Evolutionary conservation across 2,329 filamentous ascomycete genomes (phyloP), one percentile per base, ranked within the genome.

Genomic region (Neofusicoccum kwambonambiense): DNA sequence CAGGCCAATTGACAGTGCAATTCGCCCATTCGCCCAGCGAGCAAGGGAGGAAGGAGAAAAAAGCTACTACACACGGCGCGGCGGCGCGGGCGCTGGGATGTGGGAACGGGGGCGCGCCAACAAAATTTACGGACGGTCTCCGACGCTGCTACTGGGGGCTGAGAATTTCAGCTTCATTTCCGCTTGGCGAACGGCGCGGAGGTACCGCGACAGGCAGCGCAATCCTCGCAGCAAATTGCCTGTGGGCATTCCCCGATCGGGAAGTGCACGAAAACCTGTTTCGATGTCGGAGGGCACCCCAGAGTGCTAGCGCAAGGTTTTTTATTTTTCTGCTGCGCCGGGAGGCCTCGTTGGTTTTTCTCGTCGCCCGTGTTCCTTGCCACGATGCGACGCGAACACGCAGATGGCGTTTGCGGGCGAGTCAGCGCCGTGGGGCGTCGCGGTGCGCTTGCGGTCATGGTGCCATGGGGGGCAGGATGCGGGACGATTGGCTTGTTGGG

Each of bases 401-500:
- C 12, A 22, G 41, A 19, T 58, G 39, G 41, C 54, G 39, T 47
- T 35, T 3, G 56, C 41, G 41, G 27, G 34, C 56, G 56, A 60
- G 56, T 60, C 56, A 60, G 56, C 42, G 27, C 42, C 56, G 41
- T 60, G 41, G 56, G 56, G 56, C 56, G 54, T 39, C 13, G 37
- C 37, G 37, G 37, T 9, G 42, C 17, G 56, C 42, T 1, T 35
- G 9, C 8, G 41, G 39, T 34, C 39, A 58, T 45, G 31, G 50
- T 31, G 2, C 34, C 34, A 35, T 11, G 37, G 37, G 13, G 37
- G n/a, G 52, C 37, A 44, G 17, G 19, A 42, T 3, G n/a, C 9
- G 27, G 12, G 39, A 13, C n/a, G 4, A 58, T 45, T 58, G 54
- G 54, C 62, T 72, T 75, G 22, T n/a, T 42, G 68, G 65, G 62